A percentile compares a stretch with the other conserved stretches of the same genome.
These are phyloP conservation scores for Danielia reshetovae DNA, from an alignment of 805 yeast species.

Conservation along the genomic window DNA sequence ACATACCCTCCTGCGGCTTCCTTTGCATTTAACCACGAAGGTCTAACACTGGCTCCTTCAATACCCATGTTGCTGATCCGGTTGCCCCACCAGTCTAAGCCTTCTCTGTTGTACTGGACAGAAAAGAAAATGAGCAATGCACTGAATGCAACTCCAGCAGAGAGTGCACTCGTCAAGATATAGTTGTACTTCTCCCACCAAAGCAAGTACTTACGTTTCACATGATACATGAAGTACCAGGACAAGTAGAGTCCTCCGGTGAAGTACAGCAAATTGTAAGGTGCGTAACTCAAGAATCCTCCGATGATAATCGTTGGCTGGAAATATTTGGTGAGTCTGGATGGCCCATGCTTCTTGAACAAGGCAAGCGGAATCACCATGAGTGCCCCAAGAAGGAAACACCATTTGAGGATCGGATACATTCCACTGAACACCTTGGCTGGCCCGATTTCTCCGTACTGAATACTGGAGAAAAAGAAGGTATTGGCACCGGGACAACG, in stretches of 20 bases:
- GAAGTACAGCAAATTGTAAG: constrained; percentile 46
- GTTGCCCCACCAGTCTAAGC: constrained; percentile 67
- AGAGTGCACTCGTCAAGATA: constrained; percentile 52
- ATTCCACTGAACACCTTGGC: constrained; percentile 52
- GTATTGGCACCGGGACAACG: constrained; percentile 46
- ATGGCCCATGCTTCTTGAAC: constrained; percentile 36
- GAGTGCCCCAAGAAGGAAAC: constrained; percentile 52
- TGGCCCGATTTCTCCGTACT: constrained; percentile 59
- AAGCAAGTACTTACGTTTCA: constrained; percentile 44
- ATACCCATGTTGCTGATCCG: constrained; percentile 27
- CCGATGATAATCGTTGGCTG: constrained; percentile 54
- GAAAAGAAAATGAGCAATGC: constrained; percentile 57
- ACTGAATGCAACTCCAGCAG: constrained; percentile 62
- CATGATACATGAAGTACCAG: constrained; percentile 51
- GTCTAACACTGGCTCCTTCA: constrained; percentile 27
- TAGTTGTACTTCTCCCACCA: constrained; percentile 78
- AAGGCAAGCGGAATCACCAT: constrained; percentile 34
- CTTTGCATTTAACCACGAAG: constrained; percentile 28
- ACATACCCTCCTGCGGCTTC: constrained; percentile 23
- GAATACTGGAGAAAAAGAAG: constrained; percentile 48
- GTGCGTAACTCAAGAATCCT: constrained; percentile 47
- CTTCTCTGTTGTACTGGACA: constrained; percentile 41
- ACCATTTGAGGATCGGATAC: constrained; percentile 53
- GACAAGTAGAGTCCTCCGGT: constrained; percentile 65
- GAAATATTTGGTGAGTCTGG: constrained; percentile 30